These are phyloP conservation scores for Aspergillus biplanus DNA, from an alignment of 495 filamentous ascomycete genomes.

Conservation along the genomic window DNA sequence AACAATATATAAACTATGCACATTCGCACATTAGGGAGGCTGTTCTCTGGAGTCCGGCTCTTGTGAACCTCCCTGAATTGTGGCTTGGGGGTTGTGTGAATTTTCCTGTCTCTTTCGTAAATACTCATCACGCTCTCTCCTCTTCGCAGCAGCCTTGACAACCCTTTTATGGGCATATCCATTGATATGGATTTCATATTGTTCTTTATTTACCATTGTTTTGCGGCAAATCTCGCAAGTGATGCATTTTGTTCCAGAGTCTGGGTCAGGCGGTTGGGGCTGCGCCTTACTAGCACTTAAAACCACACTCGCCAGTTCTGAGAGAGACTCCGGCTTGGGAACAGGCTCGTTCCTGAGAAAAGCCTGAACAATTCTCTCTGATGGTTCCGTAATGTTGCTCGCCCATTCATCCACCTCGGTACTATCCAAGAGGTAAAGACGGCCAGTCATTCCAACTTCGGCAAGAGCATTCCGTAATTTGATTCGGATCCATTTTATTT, in stretches of 20 bases:
- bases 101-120: slow-evolving; percentile 23
- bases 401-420: slow-evolving; percentile 62
- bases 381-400: slow-evolving; percentile 63
- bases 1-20: too few species aligned
- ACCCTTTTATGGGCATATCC: slow-evolving; percentile 63
- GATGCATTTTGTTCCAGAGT: slow-evolving; percentile 40
- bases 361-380: slow-evolving; percentile 57
- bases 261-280: slow-evolving; percentile 40
- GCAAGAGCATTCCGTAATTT: slow-evolving; percentile 71
- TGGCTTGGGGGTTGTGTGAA: slow-evolving; percentile 2
- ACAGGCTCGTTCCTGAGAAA: slow-evolving; percentile 62
- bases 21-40: not conserved
- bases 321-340: slow-evolving; percentile 65
- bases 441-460: slow-evolving; percentile 51
- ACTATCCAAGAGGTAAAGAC: slow-evolving; percentile 76
- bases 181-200: slow-evolving; percentile 77
- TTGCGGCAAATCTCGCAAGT: slow-evolving; percentile 75
- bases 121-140: slow-evolving; percentile 35
- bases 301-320: slow-evolving; percentile 57
- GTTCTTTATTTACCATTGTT: slow-evolving; percentile 66
- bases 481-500: slow-evolving; percentile 83
- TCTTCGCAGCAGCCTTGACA: slow-evolving; percentile 38
- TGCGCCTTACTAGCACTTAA: slow-evolving; percentile 57
- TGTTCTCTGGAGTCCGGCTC: slow-evolving; percentile 10
- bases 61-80: not conserved